Evolutionary conservation across 192 early-diverging fungal species (phyloP), one percentile per base, ranked within the genome.

Genomic region (Ambispora gerdemannii): DNA sequence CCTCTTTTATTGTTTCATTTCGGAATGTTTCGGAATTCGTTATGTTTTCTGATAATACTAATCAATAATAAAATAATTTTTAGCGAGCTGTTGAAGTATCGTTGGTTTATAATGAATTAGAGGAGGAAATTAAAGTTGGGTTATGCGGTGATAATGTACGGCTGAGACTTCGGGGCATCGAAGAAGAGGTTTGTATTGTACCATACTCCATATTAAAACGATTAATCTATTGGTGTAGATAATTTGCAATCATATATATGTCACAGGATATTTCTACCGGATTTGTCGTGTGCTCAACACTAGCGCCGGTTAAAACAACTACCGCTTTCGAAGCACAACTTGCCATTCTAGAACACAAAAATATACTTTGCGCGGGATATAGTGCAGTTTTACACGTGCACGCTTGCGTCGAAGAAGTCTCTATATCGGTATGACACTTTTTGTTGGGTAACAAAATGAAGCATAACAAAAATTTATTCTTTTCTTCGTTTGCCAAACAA

Each of bases 291-390:
- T 96, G 93, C 76, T 81, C 80, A 50, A 78, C 80, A 56, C 90
- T 88, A 78, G 76, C 83, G 67, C 95, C 94, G 20, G 87, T 97
- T 51, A 90, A 92, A 74, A 84, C 81, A 35, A 86, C 90, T 19
- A 89, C 84, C 47, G 77, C 72, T 4, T 97, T 99, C 71, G 90
- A 95, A 66, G 93, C 93, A 13, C 89, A 93, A 69, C 67, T 99
- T 27, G 87, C 86, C 32, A 94, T 99, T 70, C 81, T 96, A 60
- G 97, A 99, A 52, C 90, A 91, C 76, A 92, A 93, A 80, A 94
- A 89, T 82, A 98, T 99, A 75, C 93, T 99, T 50, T 92, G 92
- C 63, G 94, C 97, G 28, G 97, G 97, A 33, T 97, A 93, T 83
- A 91, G 82, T 56, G 92, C 93, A 11, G 92, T 99, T 15, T 83